Evolutionary conservation across 306 rosid species (phyloP).

Genomic region (Crotalaria pallida): DNA sequence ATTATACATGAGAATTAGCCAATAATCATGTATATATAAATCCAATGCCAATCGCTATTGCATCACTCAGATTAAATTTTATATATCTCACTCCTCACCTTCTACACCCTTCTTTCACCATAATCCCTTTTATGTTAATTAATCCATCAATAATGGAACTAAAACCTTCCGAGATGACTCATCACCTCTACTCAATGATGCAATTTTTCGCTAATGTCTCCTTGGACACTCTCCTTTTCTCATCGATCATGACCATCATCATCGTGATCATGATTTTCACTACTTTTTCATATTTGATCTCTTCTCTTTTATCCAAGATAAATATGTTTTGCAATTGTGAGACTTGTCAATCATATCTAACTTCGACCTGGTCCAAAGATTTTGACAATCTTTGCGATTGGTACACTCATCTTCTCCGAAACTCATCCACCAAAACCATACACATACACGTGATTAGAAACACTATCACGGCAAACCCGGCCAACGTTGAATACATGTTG

Average conservation of each 20-base stretch:
- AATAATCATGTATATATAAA: not conserved
- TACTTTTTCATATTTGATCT: not conserved
- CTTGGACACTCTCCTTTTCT: constrained; percentile 6
- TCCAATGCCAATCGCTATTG: constrained; percentile 2
- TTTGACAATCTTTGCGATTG: constrained; percentile 73
- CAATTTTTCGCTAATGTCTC: not conserved
- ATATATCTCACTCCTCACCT: not conserved
- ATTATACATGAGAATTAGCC: not conserved
- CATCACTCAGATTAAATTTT: not conserved
- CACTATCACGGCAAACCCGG: constrained; percentile 67
- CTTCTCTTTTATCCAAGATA: not conserved
- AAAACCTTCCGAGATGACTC: not conserved
- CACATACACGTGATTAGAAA: constrained; percentile 64
- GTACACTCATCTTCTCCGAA: constrained; percentile 57
- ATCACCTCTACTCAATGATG: constrained; percentile 14
- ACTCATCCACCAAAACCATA: constrained; percentile 57
- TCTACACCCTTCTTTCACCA: not conserved
- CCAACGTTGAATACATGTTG: constrained; percentile 73
- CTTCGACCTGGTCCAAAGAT: constrained; percentile 52
- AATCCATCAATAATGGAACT: constrained; percentile 23
- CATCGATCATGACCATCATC: not conserved
- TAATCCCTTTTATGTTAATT: not conserved
- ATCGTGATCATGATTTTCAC: not conserved
- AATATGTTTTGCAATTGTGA: constrained; percentile 52
- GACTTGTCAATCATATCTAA: constrained; percentile 48